These are phyloP conservation scores for Esteya vermicola DNA, from an alignment of 2,329 filamentous ascomycete species.

Conservation along the genomic window DNA sequence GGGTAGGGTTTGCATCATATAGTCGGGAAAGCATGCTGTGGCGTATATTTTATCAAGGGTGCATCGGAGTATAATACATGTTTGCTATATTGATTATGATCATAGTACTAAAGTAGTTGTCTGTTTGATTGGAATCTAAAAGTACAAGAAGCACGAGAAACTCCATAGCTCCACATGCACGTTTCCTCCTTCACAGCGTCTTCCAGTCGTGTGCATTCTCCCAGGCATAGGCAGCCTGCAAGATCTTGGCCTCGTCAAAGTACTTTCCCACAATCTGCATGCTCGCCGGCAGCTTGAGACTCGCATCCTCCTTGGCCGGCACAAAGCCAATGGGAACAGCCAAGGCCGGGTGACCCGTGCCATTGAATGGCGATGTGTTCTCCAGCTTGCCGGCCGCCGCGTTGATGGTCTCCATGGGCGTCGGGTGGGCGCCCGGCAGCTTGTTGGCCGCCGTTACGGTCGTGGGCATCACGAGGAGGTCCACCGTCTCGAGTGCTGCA, in stretches of 20 bases:
- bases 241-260: constrained; percentile 19
- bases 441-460: constrained; percentile 8
- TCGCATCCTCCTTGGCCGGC: neutral
- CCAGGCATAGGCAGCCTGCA: constrained; percentile 9
- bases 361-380: constrained; percentile 9
- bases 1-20: too few species aligned
- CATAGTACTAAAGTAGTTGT: too few species aligned
- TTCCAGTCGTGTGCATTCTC: constrained; percentile 11
- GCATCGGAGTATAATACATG: too few species aligned
- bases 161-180: too few species aligned
- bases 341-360: constrained; percentile 8
- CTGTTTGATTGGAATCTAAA: too few species aligned
- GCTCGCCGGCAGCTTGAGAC: constrained; percentile 18
- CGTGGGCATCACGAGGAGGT: constrained; percentile 26
- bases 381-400: constrained; percentile 4
- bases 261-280: constrained; percentile 23
- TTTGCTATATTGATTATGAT: too few species aligned
- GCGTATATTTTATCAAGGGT: too few species aligned
- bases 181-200: too few species aligned
- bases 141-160: too few species aligned
- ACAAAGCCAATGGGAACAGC: constrained; percentile 9
- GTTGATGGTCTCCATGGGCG: constrained; percentile 5
- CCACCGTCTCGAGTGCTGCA: constrained; percentile 17
- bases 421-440: constrained; percentile 6
- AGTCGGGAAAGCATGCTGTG: too few species aligned